phyloP scores from a whole-genome alignment of 2,329 filamentous ascomycete genomes.

The Colletotrichum sansevieriae region DNA sequence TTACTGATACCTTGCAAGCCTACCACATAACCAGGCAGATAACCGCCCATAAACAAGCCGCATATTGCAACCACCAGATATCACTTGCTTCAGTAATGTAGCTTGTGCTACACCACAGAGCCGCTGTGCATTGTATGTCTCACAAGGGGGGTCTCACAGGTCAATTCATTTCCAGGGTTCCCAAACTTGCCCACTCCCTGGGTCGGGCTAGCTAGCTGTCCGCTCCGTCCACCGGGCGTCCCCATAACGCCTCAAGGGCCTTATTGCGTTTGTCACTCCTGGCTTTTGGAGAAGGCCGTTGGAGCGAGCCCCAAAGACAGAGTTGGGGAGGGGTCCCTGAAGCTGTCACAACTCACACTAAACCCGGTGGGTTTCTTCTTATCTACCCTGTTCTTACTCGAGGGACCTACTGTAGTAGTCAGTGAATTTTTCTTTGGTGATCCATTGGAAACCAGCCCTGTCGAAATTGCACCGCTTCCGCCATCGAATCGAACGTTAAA shows the following conservation, averaged over 20 bases:
- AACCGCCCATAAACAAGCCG: constrained; percentile 19
- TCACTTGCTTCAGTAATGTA: constrained; percentile 4
- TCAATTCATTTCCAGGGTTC: constrained; percentile 4
- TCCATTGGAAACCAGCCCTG: constrained; percentile 21
- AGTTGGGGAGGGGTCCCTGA: constrained; percentile 22
- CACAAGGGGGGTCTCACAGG: background rate
- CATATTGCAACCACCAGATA: constrained; percentile 19
- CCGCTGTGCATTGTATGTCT: constrained; percentile 3
- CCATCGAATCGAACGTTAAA: constrained; percentile 29
- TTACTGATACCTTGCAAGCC: constrained; percentile 4
- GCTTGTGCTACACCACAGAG: constrained; percentile 17
- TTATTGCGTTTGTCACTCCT: constrained; percentile 3
- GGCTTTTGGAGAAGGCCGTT: constrained; percentile 15
- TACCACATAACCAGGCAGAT: background rate
- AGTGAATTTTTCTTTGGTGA: constrained; percentile 15
- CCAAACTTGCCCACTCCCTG: constrained; percentile 7
- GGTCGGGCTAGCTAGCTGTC: background rate
- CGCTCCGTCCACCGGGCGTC: constrained; percentile 4
- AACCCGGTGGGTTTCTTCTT: constrained; percentile 33
- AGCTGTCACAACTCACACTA: constrained; percentile 38
- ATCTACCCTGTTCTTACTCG: background rate
- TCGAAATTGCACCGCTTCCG: constrained; percentile 25
- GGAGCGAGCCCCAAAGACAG: constrained; percentile 16
- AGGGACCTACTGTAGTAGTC: background rate
- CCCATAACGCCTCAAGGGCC: constrained; percentile 14